Evolutionary conservation across 768 basidiomycete genomes (phyloP), one percentile per base, ranked within the genome.

Genomic region (Boletus barrowsii): DNA sequence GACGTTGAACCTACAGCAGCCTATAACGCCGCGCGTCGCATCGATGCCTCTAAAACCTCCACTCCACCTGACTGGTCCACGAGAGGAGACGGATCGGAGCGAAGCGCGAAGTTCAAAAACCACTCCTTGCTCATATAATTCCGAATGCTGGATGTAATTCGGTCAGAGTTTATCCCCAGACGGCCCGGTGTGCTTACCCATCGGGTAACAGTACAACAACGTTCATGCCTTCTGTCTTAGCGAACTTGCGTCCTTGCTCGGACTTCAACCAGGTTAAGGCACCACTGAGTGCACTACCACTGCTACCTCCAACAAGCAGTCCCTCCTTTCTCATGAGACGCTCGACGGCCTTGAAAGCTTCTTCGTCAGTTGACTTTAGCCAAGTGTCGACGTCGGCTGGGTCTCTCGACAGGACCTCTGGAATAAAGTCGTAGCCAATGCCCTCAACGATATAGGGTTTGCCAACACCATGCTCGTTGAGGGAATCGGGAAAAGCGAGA

Each of bases 41-140:
- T 35, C 3, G 26, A 35, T 20, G 5, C 29, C 14, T 58, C 57
- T 44, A 60, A 47, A 7, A 5, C 42, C 32, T 33, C 42, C 17
- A n/a, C 15, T 15, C 10, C 30, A 4, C 10, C 24, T 3, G 47
- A 47, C 40, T 48, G 52, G 5, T 40, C 24, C 4, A 8, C 4
- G 9, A 86, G 73, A 5, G 79, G 73, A 3, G 86, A 79, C 1
- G 81, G 79, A 54, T 82, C 79, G 0, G 76, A 70, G 40, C 78
- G 70, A 60, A 87, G 69, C 5, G 84, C 82, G 62, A 87, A 82
- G 57, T 85, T 76, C 57, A 93, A 71, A 73, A 95, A 95, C 93
- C 93, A 96, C 11, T 86, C 81, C 65, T 93, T 95, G 73, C 88
- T 88, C 84, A 96, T 94, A 66, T 96, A 96, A 68, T 96, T 96